Conservation (phyloP, 2,329 filamentous ascomycete genomes). For the Byssoonygena ceratinophila region DNA sequence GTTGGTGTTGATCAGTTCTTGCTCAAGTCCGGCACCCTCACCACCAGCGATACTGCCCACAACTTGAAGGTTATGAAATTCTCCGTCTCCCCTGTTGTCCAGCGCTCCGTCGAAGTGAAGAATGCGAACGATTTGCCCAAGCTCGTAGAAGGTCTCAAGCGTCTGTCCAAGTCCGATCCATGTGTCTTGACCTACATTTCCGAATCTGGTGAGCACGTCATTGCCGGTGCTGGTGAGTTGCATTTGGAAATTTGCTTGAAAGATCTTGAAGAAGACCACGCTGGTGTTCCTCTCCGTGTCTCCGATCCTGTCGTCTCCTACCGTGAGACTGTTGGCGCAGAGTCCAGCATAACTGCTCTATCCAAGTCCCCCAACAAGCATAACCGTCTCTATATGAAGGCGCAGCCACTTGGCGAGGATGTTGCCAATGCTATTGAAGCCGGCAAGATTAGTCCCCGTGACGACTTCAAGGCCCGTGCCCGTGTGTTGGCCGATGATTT, state of each 20-base stretch:
- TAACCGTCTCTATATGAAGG: conserved; percentile 98
- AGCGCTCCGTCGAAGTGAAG: conserved; percentile 98
- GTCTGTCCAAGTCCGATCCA: conserved; percentile 99
- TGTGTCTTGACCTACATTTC: conserved; percentile 86
- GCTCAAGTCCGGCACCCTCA: conserved; percentile 99
- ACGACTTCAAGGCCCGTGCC: conserved; percentile 98
- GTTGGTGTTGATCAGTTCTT: conserved; percentile 99
- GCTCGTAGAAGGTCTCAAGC: conserved; percentile 99
- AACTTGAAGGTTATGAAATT: conserved; percentile 99
- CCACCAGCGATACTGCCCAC: conserved; percentile 93
- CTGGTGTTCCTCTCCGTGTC: conserved; percentile 92
- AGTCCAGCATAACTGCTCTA: conserved; percentile 88
- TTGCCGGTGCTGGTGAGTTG: conserved; percentile 97
- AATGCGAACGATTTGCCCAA: conserved; percentile 99
- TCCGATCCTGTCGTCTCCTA: conserved; percentile 97
- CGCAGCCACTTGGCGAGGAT: conserved; percentile 84
- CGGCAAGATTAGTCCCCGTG: conserved; percentile 87
- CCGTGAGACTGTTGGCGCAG: conserved; percentile 82
- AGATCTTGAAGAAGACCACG: conserved; percentile 99
- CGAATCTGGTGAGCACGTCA: conserved; percentile 95
- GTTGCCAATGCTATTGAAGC: conserved; percentile 78
- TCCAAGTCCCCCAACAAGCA: conserved; percentile 99
- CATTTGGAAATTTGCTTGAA: conserved; percentile 99
- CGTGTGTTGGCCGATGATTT: conserved; percentile 92
- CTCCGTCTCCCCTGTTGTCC: conserved; percentile 98